Evolutionary conservation across 768 basidiomycete genomes (phyloP).

Genomic region (Lentinula raphanica): DNA sequence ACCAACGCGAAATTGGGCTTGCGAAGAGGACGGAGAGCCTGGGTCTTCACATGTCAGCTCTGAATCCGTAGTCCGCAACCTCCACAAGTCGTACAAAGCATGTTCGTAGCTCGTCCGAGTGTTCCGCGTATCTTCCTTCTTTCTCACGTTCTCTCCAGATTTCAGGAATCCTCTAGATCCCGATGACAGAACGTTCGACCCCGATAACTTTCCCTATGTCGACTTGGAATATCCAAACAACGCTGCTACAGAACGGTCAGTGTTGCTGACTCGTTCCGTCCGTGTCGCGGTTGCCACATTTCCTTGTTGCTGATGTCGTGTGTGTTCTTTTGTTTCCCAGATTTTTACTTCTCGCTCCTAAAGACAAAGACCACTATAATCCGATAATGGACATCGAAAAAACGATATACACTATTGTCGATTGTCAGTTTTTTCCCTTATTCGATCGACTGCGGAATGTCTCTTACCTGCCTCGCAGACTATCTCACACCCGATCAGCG

Average conservation of each 20-base stretch:
- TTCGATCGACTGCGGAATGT: background rate
- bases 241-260: constrained; percentile 62
- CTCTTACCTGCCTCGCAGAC: constrained; percentile 30
- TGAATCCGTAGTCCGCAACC: constrained; percentile 53
- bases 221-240: constrained; percentile 79
- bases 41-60: constrained; percentile 55
- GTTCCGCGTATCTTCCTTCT: background rate
- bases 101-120: constrained; percentile 39
- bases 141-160: constrained; percentile 36
- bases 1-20: constrained; percentile 45
- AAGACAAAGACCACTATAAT: constrained; percentile 83
- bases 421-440: constrained; percentile 40
- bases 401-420: constrained; percentile 65
- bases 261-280: constrained; percentile 9
- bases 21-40: constrained; percentile 45
- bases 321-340: constrained; percentile 37
- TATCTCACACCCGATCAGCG: constrained; percentile 68
- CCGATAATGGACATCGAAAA: constrained; percentile 77
- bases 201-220: constrained; percentile 55
- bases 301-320: background rate
- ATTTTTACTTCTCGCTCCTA: constrained; percentile 73
- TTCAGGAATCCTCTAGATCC: constrained; percentile 66
- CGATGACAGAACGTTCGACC: constrained; percentile 58
- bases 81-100: constrained; percentile 64
- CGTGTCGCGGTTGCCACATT: background rate